Evolutionary conservation across 495 filamentous ascomycete species (phyloP).

Genomic region (Paragyromitra xinjiangensis): DNA sequence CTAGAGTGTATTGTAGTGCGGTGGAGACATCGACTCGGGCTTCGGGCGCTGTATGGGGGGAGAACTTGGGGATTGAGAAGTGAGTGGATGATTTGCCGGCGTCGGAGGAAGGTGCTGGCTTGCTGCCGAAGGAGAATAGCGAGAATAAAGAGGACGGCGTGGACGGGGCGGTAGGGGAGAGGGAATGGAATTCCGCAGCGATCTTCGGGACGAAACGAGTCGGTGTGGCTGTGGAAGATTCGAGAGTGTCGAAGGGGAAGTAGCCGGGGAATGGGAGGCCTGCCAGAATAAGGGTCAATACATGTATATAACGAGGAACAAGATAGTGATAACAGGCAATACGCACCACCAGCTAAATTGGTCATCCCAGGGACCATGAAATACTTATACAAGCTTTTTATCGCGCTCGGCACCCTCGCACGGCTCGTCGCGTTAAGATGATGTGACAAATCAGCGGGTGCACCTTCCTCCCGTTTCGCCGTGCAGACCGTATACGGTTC

Average conservation of each 20-base stretch:
- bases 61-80: slow-evolving; percentile 74
- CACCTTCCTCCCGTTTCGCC: slow-evolving; percentile 42
- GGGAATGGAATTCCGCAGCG: slow-evolving; percentile 63
- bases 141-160: slow-evolving; percentile 54
- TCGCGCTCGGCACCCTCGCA: slow-evolving; percentile 67
- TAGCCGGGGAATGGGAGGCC: slow-evolving; percentile 80
- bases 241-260: slow-evolving; percentile 91
- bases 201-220: slow-evolving; percentile 66
- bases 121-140: slow-evolving; percentile 50
- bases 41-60: slow-evolving; percentile 64
- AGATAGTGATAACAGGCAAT: not conserved
- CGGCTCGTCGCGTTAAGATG: slow-evolving; percentile 75
- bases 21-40: slow-evolving; percentile 75
- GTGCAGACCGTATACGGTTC: not conserved
- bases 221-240: slow-evolving; percentile 77
- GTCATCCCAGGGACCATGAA: slow-evolving; percentile 80
- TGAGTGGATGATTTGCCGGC: slow-evolving; percentile 60
- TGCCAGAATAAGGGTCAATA: slow-evolving; percentile 56
- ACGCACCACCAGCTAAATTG: slow-evolving; percentile 87
- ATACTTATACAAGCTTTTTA: slow-evolving; percentile 87
- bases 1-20: slow-evolving; percentile 85
- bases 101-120: slow-evolving; percentile 47
- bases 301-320: not conserved
- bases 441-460: slow-evolving; percentile 78
- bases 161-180: slow-evolving; percentile 64